Evolutionary conservation across 352 stramenopile genomes (phyloP), one percentile per base, ranked within the genome.

Genomic region (Pythium guiyangense): DNA sequence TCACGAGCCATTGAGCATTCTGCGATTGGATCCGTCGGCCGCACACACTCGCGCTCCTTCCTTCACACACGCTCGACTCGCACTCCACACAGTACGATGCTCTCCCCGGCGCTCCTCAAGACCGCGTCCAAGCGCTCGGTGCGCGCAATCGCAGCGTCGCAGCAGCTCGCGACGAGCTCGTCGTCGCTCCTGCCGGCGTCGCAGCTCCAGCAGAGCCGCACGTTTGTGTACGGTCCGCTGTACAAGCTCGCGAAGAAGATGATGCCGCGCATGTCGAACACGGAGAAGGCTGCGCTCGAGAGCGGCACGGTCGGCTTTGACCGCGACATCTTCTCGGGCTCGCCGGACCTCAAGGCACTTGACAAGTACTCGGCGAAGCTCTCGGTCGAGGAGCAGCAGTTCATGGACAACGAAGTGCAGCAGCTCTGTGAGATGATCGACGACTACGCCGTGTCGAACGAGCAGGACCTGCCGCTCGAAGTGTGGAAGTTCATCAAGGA

Each of bases 241-340:
- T 98, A 98, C 79, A 94, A 96, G 58, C 77, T 96, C 64, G 94
- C 94, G 8, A 97, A 97, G 75, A 84, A 91, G 51, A 95, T 98
- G 69, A 97, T 98, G 92, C 94, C 94, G 56, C 79, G 90, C 57
- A 98, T 98, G 79, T 97, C 84, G 15, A 87, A 97, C 70, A 98
- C 94, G 34, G 94, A 98, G 67, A 96, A 97, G 70, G 94, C 96
- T 55, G 94, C 94, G 50, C 75, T 98, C 35, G 93, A 97, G 50
- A 97, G 89, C 74, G 94, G 94, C 54, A 98, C 94, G 6, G 96
- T 98, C 62, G 94, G 93, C 51, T 99, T 99, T 70, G 97, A 99
- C 70, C 88, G 94, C 54, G 96, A 99, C 59, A 98, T 99, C 60
- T 99, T 99, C 74, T 92, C 84, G 37, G 97, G 97, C 48, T 92